These are phyloP conservation scores for Naumovozyma castellii DNA, from an alignment of 805 yeast species.

Conservation along the genomic window DNA sequence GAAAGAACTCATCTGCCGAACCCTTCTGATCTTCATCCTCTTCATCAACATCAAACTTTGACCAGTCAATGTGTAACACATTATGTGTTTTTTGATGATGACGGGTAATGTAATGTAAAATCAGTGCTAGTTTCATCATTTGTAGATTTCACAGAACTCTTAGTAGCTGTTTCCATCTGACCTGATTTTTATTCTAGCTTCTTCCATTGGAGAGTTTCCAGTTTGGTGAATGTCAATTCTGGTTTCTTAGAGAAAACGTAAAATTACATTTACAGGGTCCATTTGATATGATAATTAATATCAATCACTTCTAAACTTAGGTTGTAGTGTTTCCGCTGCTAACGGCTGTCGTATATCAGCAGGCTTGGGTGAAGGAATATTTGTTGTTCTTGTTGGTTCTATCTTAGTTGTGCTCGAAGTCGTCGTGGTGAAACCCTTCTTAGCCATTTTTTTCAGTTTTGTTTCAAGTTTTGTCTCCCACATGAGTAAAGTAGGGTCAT, in stretches of 20 bases:
- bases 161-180: no score
- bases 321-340: not conserved
- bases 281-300: conserved; percentile 60
- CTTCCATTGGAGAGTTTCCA: conserved; percentile 42
- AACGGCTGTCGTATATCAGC: not conserved
- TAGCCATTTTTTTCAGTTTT: conserved; percentile 12
- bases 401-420: not conserved
- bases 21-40: conserved; percentile 37
- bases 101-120: conserved; percentile 40
- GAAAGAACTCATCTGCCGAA: conserved; percentile 62
- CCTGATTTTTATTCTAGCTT: conserved; percentile 34
- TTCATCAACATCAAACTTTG: conserved; percentile 39
- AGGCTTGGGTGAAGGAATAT: not conserved
- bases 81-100: conserved; percentile 58
- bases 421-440: not conserved
- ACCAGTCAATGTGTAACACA: conserved; percentile 67
- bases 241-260: conserved; percentile 62
- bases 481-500: conserved; percentile 39
- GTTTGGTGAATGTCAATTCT: conserved; percentile 55
- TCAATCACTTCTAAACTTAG: conserved; percentile 48
- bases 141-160: no score
- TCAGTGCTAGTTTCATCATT: no score
- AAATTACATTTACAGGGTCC: conserved; percentile 36
- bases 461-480: conserved; percentile 31
- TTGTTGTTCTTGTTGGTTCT: not conserved